Conservation (phyloP, 116 monocot species). For the Posidonia oceanica region DNA sequence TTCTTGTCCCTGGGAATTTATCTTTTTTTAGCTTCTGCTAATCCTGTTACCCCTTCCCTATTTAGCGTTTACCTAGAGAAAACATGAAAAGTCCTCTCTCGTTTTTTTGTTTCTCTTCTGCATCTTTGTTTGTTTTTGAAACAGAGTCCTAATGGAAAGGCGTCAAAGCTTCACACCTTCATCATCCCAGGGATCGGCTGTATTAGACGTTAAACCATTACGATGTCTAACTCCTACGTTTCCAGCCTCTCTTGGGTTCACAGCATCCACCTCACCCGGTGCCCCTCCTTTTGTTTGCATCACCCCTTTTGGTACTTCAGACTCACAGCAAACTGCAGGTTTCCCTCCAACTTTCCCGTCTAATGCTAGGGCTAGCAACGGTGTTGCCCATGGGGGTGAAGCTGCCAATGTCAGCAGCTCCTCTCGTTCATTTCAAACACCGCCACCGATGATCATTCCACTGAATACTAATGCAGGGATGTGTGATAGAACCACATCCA, state of each 20-base stretch:
- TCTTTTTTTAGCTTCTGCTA: no score
- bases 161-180: not conserved
- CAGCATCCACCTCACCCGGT: slow-evolving; percentile 13
- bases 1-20: no score
- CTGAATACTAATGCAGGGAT: slow-evolving; percentile 10
- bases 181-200: not conserved
- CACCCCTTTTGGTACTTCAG: slow-evolving; percentile 22
- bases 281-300: slow-evolving; percentile 34
- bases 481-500: slow-evolving; percentile 14
- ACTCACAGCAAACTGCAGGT: not conserved
- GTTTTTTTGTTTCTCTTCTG: no score
- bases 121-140: not conserved
- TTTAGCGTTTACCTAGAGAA: no score
- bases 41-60: no score
- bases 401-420: no score
- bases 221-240: slow-evolving; percentile 55
- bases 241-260: slow-evolving; percentile 33
- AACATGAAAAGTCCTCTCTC: no score
- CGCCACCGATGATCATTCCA: slow-evolving; percentile 2
- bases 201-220: slow-evolving; percentile 48
- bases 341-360: slow-evolving; percentile 5
- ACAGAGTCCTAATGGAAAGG: slow-evolving; percentile 9
- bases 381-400: not conserved
- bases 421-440: not conserved
- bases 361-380: not conserved